A percentile compares a stretch with the other conserved stretches of the same genome.
phyloP scores from a whole-genome alignment of 2,329 filamentous ascomycete species.

The Arthrinium puccinioides region DNA sequence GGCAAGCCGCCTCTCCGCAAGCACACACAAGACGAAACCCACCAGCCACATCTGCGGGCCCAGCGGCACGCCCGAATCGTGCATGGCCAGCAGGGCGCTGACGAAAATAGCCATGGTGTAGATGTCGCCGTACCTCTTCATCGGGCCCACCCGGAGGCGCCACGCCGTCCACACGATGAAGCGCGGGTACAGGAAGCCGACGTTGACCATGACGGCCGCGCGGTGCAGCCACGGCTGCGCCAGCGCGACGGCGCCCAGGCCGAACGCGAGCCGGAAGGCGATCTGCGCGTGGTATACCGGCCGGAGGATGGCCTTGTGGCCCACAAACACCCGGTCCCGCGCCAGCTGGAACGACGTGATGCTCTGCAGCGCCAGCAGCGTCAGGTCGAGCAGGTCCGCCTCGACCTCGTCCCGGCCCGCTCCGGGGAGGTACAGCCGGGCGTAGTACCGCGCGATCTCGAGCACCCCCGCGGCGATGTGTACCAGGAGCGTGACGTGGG shows the following conservation, averaged over 20 bases:
- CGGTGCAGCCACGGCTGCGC: neutral
- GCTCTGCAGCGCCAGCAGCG: constrained; percentile 1
- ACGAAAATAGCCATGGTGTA: constrained; percentile 8
- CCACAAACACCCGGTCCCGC: constrained; percentile 5
- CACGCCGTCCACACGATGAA: constrained; percentile 1
- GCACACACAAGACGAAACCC: neutral
- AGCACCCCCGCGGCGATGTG: constrained; percentile 1
- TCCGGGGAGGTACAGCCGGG: neutral
- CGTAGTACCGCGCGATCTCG: constrained; percentile 6
- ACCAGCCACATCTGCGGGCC: constrained; percentile 5
- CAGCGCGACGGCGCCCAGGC: neutral
- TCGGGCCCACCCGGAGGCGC: neutral
- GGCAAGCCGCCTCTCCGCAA: constrained; percentile 7
- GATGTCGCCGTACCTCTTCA: constrained; percentile 2
- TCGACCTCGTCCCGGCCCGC: neutral
- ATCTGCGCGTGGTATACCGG: constrained; percentile 6
- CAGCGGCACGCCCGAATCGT: constrained; percentile 3
- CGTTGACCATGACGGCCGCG: constrained; percentile 5
- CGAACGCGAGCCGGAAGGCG: neutral
- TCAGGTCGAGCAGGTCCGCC: constrained; percentile 3
- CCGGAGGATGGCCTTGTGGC: constrained; percentile 5
- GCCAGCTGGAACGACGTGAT: constrained; percentile 2
- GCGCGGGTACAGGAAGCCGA: constrained; percentile 6
- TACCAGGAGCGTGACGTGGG: constrained; percentile 1
- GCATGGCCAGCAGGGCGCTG: constrained; percentile 4